A percentile compares a stretch with the other conserved stretches of the same genome.
Evolutionary conservation across 2,329 filamentous ascomycete species (phyloP).

Genomic region (Aureobasidium sp.): DNA sequence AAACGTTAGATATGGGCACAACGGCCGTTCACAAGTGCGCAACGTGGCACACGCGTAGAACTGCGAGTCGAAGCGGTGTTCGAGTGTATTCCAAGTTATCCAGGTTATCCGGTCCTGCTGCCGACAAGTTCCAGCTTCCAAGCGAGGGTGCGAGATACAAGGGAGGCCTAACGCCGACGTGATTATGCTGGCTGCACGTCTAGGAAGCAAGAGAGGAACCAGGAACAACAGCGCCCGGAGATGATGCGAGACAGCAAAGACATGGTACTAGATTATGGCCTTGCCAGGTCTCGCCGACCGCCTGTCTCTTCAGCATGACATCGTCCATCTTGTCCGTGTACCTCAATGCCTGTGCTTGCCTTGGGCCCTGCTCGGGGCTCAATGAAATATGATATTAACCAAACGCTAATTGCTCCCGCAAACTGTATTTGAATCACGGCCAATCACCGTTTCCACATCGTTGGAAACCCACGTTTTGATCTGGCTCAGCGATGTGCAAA

Average conservation of each 20-base stretch:
- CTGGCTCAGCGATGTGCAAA: constrained; percentile 11
- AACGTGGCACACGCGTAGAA: constrained; percentile 3
- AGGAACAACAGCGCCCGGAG: background rate
- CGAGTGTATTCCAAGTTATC: background rate
- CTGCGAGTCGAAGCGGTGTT: background rate
- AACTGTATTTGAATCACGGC: background rate
- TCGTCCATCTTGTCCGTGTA: background rate
- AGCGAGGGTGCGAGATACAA: background rate
- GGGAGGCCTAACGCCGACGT: background rate
- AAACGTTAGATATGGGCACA: constrained; percentile 2
- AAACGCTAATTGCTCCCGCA: constrained; percentile 4
- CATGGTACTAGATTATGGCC: background rate
- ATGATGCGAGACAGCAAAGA: background rate
- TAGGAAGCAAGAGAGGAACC: background rate
- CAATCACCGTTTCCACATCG: background rate
- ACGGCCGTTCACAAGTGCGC: constrained; percentile 1
- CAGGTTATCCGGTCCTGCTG: background rate
- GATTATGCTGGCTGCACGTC: background rate
- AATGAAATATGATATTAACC: background rate
- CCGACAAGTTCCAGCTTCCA: background rate
- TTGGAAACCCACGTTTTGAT: constrained; percentile 9
- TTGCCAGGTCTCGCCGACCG: background rate
- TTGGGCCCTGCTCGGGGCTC: background rate
- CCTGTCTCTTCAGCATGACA: background rate
- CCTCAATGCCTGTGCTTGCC: background rate